Base-by-base conservation (phyloP, 768 basidiomycete genomes). In the Rhodocollybia butyracea region DNA sequence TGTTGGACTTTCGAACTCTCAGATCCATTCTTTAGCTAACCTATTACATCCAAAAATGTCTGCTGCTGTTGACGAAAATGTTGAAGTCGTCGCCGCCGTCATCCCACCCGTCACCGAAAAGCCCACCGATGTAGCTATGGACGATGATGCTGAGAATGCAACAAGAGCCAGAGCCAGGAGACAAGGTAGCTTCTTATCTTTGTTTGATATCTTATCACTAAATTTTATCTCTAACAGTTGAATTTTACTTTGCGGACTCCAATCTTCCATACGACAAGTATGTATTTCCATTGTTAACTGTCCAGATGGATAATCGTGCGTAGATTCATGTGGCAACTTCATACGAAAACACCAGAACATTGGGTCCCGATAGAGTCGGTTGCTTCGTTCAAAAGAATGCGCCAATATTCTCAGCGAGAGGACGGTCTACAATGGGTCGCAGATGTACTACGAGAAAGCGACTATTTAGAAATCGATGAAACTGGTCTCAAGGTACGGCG, bases 211-310 rank as follows among this genome's bases (percentile, higher is more conserved):
- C 17, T 19, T 10, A 22, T 10, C 17, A 24, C 13, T 6, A 4
- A 3, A 38, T 24, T 34, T 39, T 26, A 52, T n/a, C 13, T 29
- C 13, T 43, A 26, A 22, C 42, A 97, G 95, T 96, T 64, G 91
- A 94, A 67, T 98, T 97, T 71, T 97, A 98, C 76, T 94, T 98
- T 72, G 90, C 90, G 50, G 94, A 96, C 70, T 82, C 93, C n/a
- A 97, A 98, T 71, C 81, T 98, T 51, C 95, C 95, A 1, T 94
- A 83, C 60, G 91, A 94, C 78, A 89, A 84, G 88, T 88, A 63
- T 26, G 78, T 55, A 21, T 46, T 40, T 30, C 8, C 30, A 12
- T 0, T 34, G 41, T 40, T 41, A 19, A 3, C 15, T 11, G 5
- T 24, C 8, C 24, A n/a, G n/a, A 10, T n/a, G 32, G 43, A 19